phyloP scores from a whole-genome alignment of 768 basidiomycete genomes.

The Agaricus sinodeliciosus region DNA sequence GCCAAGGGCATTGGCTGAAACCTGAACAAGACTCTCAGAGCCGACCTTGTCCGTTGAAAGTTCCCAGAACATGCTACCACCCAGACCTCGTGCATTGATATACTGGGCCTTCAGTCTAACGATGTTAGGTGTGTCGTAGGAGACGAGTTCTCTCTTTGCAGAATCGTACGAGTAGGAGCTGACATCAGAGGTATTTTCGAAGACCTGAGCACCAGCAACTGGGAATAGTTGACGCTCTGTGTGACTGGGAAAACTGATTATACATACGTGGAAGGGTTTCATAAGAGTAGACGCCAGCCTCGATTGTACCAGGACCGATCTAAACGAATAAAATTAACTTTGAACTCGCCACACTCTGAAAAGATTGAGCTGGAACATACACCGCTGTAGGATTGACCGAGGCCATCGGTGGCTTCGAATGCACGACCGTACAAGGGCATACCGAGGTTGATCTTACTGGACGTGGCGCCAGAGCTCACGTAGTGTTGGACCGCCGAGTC shows the following conservation, averaged over 20 bases:
- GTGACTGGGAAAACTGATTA: slow-evolving; percentile 15
- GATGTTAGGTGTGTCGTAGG: slow-evolving; percentile 71
- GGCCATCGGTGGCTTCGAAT: slow-evolving; percentile 62
- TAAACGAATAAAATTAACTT: slow-evolving; percentile 16
- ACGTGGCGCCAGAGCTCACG: slow-evolving; percentile 50
- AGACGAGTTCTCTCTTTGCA: slow-evolving; percentile 58
- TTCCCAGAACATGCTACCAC: slow-evolving; percentile 75
- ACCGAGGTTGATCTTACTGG: slow-evolving; percentile 63
- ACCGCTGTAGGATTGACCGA: slow-evolving; percentile 64
- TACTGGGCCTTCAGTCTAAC: slow-evolving; percentile 64
- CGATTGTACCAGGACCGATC: slow-evolving; percentile 67
- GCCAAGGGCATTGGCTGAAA: slow-evolving; percentile 40
- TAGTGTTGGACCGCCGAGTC: slow-evolving; percentile 63
- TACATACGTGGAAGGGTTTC: slow-evolving; percentile 51
- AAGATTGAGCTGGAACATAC: slow-evolving; percentile 25
- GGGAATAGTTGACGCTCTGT: slow-evolving; percentile 4
- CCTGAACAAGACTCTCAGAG: slow-evolving; percentile 49
- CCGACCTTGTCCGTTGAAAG: slow-evolving; percentile 58
- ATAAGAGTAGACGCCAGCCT: slow-evolving; percentile 76
- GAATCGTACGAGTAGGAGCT: slow-evolving; percentile 75
- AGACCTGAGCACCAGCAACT: slow-evolving; percentile 51
- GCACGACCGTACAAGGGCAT: slow-evolving; percentile 79
- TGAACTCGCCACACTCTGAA: not conserved
- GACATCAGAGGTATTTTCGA: slow-evolving; percentile 63
- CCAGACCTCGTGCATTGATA: slow-evolving; percentile 51